These are phyloP conservation scores for Gnomoniopsis sp. DNA, from an alignment of 2,329 filamentous ascomycete species.

Conservation along the genomic window DNA sequence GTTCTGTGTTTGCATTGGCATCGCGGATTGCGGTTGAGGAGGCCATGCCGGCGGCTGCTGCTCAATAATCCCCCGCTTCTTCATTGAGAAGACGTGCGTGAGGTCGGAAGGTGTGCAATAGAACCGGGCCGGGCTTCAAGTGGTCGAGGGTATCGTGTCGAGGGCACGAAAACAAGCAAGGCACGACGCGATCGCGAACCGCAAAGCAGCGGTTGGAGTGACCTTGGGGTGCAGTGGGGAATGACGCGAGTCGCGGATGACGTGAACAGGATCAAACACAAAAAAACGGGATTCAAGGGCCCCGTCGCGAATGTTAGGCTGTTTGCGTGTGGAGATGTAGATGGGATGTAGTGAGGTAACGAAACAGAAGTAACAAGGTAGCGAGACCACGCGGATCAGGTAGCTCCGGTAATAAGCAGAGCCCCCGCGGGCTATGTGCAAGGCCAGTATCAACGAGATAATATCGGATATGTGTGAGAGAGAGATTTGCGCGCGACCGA, in stretches of 20 bases:
- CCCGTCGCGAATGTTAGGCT: slow-evolving; percentile 7
- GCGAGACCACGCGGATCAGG: slow-evolving; percentile 6
- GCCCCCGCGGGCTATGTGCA: neutral
- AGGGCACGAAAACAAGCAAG: slow-evolving; percentile 6
- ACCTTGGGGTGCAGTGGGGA: slow-evolving; percentile 1
- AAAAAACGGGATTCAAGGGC: neutral
- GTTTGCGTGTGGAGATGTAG: slow-evolving; percentile 3
- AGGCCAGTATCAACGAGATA: neutral
- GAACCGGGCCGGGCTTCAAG: neutral
- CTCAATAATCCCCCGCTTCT: slow-evolving; percentile 21
- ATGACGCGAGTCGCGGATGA: slow-evolving; percentile 15
- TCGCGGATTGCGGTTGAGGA: slow-evolving; percentile 25
- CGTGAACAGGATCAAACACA: slow-evolving; percentile 11
- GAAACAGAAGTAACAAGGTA: slow-evolving; percentile 10
- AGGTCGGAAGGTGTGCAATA: neutral
- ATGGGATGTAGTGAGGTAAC: slow-evolving; percentile 11
- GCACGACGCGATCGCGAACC: neutral
- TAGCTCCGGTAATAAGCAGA: slow-evolving; percentile 3
- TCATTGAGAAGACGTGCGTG: slow-evolving; percentile 19
- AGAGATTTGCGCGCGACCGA: neutral
- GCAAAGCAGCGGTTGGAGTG: neutral
- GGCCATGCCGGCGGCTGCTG: slow-evolving; percentile 26
- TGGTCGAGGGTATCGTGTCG: slow-evolving; percentile 9
- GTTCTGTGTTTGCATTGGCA: slow-evolving; percentile 25
- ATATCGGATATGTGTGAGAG: neutral